Base-by-base conservation (phyloP, 495 filamentous ascomycete genomes). In the Tuber calosporum region DNA sequence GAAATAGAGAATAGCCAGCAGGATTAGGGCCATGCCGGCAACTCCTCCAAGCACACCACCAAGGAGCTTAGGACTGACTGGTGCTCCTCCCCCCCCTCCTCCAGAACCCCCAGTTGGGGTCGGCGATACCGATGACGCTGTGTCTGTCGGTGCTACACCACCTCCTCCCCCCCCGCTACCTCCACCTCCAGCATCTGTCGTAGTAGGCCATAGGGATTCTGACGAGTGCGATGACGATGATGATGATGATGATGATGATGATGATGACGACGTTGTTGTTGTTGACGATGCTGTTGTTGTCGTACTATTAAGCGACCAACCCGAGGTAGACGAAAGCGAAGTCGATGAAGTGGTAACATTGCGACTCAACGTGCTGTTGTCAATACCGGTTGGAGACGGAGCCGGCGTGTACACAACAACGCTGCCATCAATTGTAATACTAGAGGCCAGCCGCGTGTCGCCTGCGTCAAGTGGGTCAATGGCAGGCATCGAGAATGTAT, bases 1-100 rank as follows among this genome's bases (percentile, higher is more conserved):
- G 22, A 78, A 58, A 69, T 73, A 79, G 30, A 81, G 45, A 26
- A 81, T 68, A 34, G 74, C 76, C 68, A 81, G 67, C 30, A 81
- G 67, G 43, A 82, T 39, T 70, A 82, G 73, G 8, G 81, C 80
- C 43, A 82, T 42, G 38, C 78, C 81, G 38, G 79, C 81, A 40
- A 82, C 75, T 30, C 81, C 81, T 13, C 81, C 81, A 48, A 82
- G 45, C 48, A 82, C 73, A 36, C 81, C 81, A 8, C 81, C 81
- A 70, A 79, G 74, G 26, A 80, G 71, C 38, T 68, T 74, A 26
- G 74, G 71, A 66, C 78, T 75, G 38, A 77, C 78, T 39, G 77
- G 77, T n/a, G 77, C 73, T 45, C 69, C 74, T 13, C 42, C 72
- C 5, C n/a, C n/a, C 68, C 53, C 62, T 40, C 53, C 66, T 53